Conservation (phyloP, 2,329 filamentous ascomycete species). For the Claviceps sp. region DNA sequence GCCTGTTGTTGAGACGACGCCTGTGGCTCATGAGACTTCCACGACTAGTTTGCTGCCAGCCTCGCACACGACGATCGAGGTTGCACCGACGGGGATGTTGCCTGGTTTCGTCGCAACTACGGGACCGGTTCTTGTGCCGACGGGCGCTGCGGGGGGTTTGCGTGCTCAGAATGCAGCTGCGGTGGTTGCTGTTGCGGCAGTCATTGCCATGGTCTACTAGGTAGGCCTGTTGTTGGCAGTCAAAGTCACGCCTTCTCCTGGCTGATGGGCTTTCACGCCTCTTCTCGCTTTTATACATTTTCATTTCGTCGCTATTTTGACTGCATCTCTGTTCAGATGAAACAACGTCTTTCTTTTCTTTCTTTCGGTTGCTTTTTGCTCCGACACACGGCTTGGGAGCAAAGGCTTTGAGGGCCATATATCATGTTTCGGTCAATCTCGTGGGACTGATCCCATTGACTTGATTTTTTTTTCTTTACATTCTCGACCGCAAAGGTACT, state of each 20-base stretch:
- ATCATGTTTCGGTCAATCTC: too few relatives aligned
- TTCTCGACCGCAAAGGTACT: too few relatives aligned
- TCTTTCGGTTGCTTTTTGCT: too few relatives aligned
- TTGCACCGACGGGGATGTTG: constrained; percentile 10
- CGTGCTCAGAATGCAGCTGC: constrained; percentile 27
- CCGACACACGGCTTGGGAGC: too few relatives aligned
- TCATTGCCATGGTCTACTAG: constrained; percentile 25
- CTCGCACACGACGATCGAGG: constrained; percentile 13
- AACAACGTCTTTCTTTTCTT: too few relatives aligned
- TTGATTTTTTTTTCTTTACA: too few relatives aligned
- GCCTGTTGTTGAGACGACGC: constrained; percentile 2
- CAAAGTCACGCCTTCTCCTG: background rate
- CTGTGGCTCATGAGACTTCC: background rate
- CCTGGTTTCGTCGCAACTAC: constrained; percentile 9
- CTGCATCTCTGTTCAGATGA: too few relatives aligned
- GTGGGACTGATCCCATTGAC: too few relatives aligned
- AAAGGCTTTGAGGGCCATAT: too few relatives aligned
- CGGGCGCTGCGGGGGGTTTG: constrained; percentile 21
- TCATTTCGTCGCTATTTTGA: too few relatives aligned
- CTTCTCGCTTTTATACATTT: background rate
- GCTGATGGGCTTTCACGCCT: background rate
- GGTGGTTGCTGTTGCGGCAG: constrained; percentile 25
- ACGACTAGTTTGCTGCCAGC: background rate
- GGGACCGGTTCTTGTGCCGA: constrained; percentile 11
- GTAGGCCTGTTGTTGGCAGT: background rate